Evolutionary conservation across 306 rosid species (phyloP).

Genomic region (Rosa lucieae): DNA sequence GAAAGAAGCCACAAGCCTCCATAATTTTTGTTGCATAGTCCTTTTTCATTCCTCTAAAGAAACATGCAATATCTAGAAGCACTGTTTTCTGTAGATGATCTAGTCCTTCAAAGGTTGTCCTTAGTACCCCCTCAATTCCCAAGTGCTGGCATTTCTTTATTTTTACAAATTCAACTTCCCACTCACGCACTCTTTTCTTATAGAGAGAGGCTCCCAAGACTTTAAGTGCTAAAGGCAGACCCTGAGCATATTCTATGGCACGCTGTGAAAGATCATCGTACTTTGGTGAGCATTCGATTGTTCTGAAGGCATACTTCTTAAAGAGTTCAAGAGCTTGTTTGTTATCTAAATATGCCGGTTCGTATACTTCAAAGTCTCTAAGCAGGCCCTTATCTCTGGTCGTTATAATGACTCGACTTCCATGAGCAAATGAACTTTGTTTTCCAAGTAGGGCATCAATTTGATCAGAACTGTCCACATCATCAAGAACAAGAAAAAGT

Average conservation of each 20-base stretch:
- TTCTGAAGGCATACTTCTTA: slow-evolving; percentile 12
- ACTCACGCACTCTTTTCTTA: too few relatives aligned
- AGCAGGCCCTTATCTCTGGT: slow-evolving; percentile 11
- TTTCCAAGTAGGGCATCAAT: slow-evolving; percentile 18
- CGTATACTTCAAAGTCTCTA: background rate
- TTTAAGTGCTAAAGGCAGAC: too few relatives aligned
- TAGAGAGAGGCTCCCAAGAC: too few relatives aligned
- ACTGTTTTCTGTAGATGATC: slow-evolving; percentile 25
- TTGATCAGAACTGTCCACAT: slow-evolving; percentile 10
- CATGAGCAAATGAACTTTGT: background rate
- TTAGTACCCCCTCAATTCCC: slow-evolving; percentile 18
- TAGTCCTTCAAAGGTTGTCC: slow-evolving; percentile 30
- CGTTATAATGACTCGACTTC: slow-evolving; percentile 10
- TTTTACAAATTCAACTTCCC: background rate
- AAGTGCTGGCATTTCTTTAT: slow-evolving; percentile 2
- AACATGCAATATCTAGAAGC: slow-evolving; percentile 36
- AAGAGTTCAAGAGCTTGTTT: slow-evolving; percentile 20
- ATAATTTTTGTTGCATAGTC: slow-evolving; percentile 22
- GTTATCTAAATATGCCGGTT: background rate
- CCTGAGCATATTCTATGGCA: too few relatives aligned
- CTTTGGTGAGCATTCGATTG: too few relatives aligned
- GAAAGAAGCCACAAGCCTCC: slow-evolving; percentile 20
- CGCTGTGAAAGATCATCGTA: too few relatives aligned
- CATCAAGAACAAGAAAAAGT: slow-evolving; percentile 25
- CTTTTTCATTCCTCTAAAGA: slow-evolving; percentile 38